Evolutionary conservation across 2,329 filamentous ascomycete species (phyloP), one percentile per base, ranked within the genome.

Genomic region (Ilyonectria destructans): DNA sequence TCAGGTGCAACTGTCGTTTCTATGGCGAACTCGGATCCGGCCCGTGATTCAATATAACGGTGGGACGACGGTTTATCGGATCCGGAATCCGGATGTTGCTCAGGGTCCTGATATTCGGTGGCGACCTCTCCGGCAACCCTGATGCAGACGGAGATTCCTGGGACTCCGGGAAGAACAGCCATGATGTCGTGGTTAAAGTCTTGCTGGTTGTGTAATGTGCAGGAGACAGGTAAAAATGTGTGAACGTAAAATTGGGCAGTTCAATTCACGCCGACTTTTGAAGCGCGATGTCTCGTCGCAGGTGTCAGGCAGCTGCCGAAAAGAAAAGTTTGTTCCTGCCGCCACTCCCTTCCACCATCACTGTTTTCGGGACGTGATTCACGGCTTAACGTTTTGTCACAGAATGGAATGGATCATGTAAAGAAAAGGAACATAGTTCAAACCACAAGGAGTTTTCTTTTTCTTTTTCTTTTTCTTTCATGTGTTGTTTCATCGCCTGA

Each of bases 21-120:
- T 12, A 78, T n/a, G 2, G 49, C 8, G 29, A 74, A 78, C 1
- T 63, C 33, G 2, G 69, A 68, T 2, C 64, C 71, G 1, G 69
- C 70, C 15, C 62, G 65, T 4, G 75, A 75, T 31, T 78, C 75
- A 5, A 79, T 76, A 9, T 74, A 78, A 26, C 68, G 74, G 10
- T 29, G 54, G 8, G 45, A 64, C 2, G n/a, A 56, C 0, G 55
- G 60, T 13, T 3, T 2, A n/a, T 21, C n/a, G 8, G 12, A 7
- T 6, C 51, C 13, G 7, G 31, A 1, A 2, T 9, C 2, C 1
- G 12, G 21, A 2, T 46, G 21, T 3, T 45, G 37, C 4, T 69
- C 55, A 5, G 52, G 49, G 3, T 52, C 19, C 2, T 69, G 52
- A 29, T 78, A 73, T 40, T 79, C 76, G 2, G 62, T 69, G 2